These are phyloP conservation scores for Dactylellina haptotyla DNA, from an alignment of 2,329 filamentous ascomycete genomes.

Conservation along the genomic window DNA sequence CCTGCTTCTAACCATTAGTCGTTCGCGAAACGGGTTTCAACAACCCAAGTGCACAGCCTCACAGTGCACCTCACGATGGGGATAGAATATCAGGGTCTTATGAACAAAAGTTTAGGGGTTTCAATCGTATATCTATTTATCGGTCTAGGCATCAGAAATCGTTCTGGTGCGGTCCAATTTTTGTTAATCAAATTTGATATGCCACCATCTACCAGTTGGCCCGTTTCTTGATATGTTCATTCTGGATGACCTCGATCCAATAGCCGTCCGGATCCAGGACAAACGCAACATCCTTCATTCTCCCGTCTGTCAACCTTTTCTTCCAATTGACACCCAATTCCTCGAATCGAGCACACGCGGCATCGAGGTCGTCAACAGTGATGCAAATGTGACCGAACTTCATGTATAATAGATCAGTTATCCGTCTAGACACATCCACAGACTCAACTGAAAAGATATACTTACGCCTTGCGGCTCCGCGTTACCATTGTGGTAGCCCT, in stretches of 20 bases:
- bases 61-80: too few species aligned
- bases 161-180: not conserved
- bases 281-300: slow-evolving; percentile 91
- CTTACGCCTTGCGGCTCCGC: slow-evolving; percentile 83
- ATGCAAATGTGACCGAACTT: slow-evolving; percentile 63
- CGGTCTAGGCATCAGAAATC: too few species aligned
- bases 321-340: slow-evolving; percentile 85
- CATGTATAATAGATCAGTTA: not conserved
- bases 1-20: too few species aligned
- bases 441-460: slow-evolving; percentile 68
- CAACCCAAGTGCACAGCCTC: too few species aligned
- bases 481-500: slow-evolving; percentile 88
- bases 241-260: slow-evolving; percentile 83
- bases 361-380: slow-evolving; percentile 85
- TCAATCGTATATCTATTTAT: too few species aligned
- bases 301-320: slow-evolving; percentile 90
- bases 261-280: slow-evolving; percentile 87
- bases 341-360: slow-evolving; percentile 87
- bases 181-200: not conserved
- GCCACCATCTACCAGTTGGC: slow-evolving; percentile 53
- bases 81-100: too few species aligned
- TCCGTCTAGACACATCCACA: not conserved
- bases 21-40: too few species aligned
- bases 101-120: too few species aligned
- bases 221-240: slow-evolving; percentile 71